Percentiles rank a stretch among this genome's conserved stretches.
Conservation (phyloP, 805 yeast species). For the Candida wancherniae region DNA sequence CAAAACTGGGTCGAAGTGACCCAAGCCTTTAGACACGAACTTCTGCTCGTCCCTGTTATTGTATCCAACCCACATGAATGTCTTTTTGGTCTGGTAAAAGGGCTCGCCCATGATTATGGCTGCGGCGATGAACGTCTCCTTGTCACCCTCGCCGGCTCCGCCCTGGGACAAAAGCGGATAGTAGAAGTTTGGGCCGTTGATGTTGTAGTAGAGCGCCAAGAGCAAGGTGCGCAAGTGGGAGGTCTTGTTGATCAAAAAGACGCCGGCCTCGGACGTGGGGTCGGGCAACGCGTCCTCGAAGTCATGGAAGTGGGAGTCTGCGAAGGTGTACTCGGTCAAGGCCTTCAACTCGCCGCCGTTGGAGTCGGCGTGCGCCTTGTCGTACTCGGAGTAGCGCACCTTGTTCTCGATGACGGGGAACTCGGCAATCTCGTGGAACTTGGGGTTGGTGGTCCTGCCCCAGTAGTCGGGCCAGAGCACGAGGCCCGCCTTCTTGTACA, state of each 20-base stretch:
- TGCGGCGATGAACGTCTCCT: conserved; percentile 70
- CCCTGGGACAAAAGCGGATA: conserved; percentile 70
- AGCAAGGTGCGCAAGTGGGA: conserved; percentile 55
- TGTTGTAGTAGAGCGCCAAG: conserved; percentile 59
- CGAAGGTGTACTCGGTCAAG: conserved; percentile 18
- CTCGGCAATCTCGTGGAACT: conserved; percentile 50
- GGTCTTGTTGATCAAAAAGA: conserved; percentile 56
- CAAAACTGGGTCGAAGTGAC: conserved; percentile 37
- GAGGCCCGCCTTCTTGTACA: conserved; percentile 44
- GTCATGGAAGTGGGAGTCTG: conserved; percentile 49
- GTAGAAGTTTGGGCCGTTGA: conserved; percentile 60
- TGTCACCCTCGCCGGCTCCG: conserved; percentile 75
- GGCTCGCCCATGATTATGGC: conserved; percentile 48
- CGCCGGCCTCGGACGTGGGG: conserved; percentile 68
- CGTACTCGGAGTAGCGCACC: conserved; percentile 27
- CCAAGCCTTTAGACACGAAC: conserved; percentile 26
- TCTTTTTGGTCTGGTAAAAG: conserved; percentile 52
- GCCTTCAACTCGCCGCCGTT: conserved; percentile 27
- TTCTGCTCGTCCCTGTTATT: conserved; percentile 24
- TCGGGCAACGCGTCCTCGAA: conserved; percentile 62
- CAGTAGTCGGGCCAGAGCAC: conserved; percentile 69
- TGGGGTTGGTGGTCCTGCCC: conserved; percentile 64
- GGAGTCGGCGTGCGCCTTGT: conserved; percentile 32
- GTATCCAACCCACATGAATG: conserved; percentile 36
- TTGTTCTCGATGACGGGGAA: conserved; percentile 30